These are phyloP conservation scores for Ogataea salicorniae DNA, from an alignment of 805 yeast genomes.

Conservation along the genomic window DNA sequence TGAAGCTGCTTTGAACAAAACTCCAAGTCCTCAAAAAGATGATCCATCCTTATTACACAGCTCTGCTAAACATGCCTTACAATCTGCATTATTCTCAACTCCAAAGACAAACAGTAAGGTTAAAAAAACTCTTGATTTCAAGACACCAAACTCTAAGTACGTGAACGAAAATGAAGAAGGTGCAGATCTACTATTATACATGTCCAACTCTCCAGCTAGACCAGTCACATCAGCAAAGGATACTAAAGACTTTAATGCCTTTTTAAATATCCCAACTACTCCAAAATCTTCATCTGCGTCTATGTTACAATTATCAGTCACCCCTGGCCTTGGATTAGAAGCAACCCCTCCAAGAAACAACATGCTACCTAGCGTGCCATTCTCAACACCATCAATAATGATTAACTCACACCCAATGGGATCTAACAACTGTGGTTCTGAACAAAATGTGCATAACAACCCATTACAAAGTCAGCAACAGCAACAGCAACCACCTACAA, in stretches of 20 bases:
- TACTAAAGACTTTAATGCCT: conserved; percentile 10
- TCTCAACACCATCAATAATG: conserved; percentile 19
- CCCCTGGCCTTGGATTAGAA: conserved; percentile 21
- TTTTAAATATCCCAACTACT: conserved; percentile 25
- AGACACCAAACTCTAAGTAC: conserved; percentile 28
- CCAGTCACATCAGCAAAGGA: conserved; percentile 29
- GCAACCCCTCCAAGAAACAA: conserved; percentile 22
- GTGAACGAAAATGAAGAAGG: conserved; percentile 48
- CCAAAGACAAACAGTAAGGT: conserved; percentile 21
- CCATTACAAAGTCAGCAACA: no score
- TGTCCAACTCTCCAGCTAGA: conserved; percentile 71
- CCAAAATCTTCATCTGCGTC: conserved; percentile 22
- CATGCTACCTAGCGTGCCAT: conserved; percentile 10
- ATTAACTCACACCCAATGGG: conserved; percentile 1
- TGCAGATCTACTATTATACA: conserved; percentile 72
- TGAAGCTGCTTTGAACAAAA: conserved; percentile 15
- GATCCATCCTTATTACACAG: conserved; percentile 1
- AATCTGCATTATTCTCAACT: conserved; percentile 26
- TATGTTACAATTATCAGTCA: conserved; percentile 10
- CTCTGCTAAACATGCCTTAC: conserved; percentile 19
- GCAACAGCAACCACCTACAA: conserved; percentile 13
- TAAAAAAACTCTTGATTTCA: conserved; percentile 18
- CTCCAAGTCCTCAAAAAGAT: conserved; percentile 14
- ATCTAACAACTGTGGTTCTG: no score
- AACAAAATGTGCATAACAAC: no score